Conservation (phyloP, 1,139 yeast genomes). For the Hemisphaericaspora lyxosophila region DNA sequence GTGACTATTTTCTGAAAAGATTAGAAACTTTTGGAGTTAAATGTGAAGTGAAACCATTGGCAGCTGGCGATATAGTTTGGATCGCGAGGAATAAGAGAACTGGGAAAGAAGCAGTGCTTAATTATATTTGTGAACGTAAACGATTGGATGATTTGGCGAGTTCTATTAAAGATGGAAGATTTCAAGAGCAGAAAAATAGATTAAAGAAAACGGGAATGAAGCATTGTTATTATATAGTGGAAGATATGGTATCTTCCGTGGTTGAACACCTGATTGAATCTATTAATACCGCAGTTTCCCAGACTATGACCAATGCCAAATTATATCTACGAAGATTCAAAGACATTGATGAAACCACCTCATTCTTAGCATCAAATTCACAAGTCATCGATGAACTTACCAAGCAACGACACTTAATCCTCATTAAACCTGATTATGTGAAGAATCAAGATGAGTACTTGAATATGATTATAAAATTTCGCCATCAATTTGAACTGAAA, state of each 20-base stretch:
- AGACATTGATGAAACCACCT: conserved; percentile 73
- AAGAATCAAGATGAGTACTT: conserved; percentile 54
- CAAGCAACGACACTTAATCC: conserved; percentile 36
- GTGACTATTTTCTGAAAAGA: conserved; percentile 62
- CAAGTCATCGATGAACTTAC: conserved; percentile 38
- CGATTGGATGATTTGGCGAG: conserved; percentile 79
- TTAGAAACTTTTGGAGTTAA: conserved; percentile 51
- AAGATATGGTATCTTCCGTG: conserved; percentile 52
- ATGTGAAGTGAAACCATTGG: conserved; percentile 56
- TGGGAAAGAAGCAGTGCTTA: conserved; percentile 65
- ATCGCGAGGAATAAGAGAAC: conserved; percentile 66
- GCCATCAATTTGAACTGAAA: conserved; percentile 39
- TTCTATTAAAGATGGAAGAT: conserved; percentile 87
- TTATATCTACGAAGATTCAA: conserved; percentile 70
- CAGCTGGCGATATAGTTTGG: conserved; percentile 92
- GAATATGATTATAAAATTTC: conserved; percentile 37
- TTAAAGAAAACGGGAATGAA: conserved; percentile 66
- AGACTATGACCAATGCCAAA: conserved; percentile 63
- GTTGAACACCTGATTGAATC: conserved; percentile 55
- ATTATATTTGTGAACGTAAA: conserved; percentile 84
- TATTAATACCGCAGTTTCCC: conserved; percentile 74
- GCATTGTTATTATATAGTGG: conserved; percentile 77
- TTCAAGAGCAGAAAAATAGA: conserved; percentile 79
- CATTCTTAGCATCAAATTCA: conserved; percentile 61
- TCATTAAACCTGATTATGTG: conserved; percentile 51